Base-by-base conservation (phyloP, 2,329 filamentous ascomycete genomes). In the Monosporascus cannonballus region DNA sequence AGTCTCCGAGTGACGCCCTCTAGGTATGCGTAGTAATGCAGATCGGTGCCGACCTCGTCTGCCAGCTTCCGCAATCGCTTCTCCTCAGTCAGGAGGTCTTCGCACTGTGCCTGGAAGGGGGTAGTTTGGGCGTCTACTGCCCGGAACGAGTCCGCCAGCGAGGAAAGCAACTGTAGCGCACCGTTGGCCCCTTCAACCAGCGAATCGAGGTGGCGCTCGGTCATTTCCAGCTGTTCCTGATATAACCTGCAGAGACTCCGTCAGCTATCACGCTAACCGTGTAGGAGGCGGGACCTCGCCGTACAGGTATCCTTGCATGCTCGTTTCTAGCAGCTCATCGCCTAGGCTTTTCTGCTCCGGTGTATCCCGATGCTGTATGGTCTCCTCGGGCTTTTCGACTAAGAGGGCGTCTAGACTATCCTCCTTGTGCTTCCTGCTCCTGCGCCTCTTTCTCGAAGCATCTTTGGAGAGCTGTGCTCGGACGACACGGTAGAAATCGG, bases 1-100 rank as follows among this genome's bases (percentile, higher is more conserved):
- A 99, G 81, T 15, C 91, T 83, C 51, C 92, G 82, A 0, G 91
- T 96, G 55, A 93, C 91, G 47, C 87, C 91, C 58, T 99, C 94
- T 6, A 99, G 79, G 66, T 96, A 96, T 20, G 88, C 84, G 69
- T 99, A 99, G 71, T 96, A 96, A 65, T 92, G 86, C n/a, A 96
- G 76, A 61, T 96, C 95, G 24, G 89, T 88, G 25, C 89, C 87
- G 52, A 99, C 87, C 54, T 91, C 86, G 59, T 95, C 84, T 3
- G 91, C 90, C 42, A 99, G 79, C 59, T 79, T 81, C 56, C 89
- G 85, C 41, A 96, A 78, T 24, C 89, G 84, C 61, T 80, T 83
- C 71, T 97, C 91, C 62, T 96, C 92, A 1, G 81, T 77, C 30
- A 97, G 74, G 2, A 99, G 78, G 52, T 90, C 88, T 66, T 96